phyloP scores from a whole-genome alignment of 2,329 filamentous ascomycete species.

The Alternaria postmessia region DNA sequence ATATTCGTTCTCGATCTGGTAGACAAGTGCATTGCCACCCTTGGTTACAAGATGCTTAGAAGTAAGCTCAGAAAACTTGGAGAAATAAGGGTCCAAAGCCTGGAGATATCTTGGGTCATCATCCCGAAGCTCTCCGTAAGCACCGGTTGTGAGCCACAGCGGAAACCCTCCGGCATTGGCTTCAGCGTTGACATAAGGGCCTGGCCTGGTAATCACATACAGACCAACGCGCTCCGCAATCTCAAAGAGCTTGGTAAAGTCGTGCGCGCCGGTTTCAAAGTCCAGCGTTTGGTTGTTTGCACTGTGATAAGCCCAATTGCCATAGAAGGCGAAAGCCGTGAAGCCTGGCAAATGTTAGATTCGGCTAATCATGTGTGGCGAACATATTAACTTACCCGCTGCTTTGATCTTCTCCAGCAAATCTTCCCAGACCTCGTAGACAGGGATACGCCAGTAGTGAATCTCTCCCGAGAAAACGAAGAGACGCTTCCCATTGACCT shows the following conservation, averaged over 20 bases:
- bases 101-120: constrained; percentile 62
- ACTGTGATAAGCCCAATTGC: constrained; percentile 60
- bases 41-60: constrained; percentile 64
- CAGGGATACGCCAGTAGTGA: constrained; percentile 58
- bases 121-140: constrained; percentile 62
- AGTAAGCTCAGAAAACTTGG: constrained; percentile 60
- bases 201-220: constrained; percentile 65
- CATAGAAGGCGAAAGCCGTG: constrained; percentile 59
- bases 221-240: constrained; percentile 63
- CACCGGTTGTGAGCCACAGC: constrained; percentile 69
- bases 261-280: constrained; percentile 62
- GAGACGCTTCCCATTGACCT: constrained; percentile 60
- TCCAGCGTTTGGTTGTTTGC: constrained; percentile 57
- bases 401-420: constrained; percentile 63
- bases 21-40: constrained; percentile 64
- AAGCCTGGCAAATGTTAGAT: constrained; percentile 47
- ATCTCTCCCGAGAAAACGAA: constrained; percentile 64
- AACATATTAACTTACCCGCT: constrained; percentile 25
- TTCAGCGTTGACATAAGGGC: constrained; percentile 71
- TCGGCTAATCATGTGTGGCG: not conserved
- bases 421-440: constrained; percentile 61
- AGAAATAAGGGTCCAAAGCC: constrained; percentile 64
- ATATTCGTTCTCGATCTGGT: constrained; percentile 67
- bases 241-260: constrained; percentile 62
- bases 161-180: constrained; percentile 69